These are phyloP conservation scores for Russula emetica DNA, from an alignment of 768 basidiomycete genomes.

Conservation along the genomic window DNA sequence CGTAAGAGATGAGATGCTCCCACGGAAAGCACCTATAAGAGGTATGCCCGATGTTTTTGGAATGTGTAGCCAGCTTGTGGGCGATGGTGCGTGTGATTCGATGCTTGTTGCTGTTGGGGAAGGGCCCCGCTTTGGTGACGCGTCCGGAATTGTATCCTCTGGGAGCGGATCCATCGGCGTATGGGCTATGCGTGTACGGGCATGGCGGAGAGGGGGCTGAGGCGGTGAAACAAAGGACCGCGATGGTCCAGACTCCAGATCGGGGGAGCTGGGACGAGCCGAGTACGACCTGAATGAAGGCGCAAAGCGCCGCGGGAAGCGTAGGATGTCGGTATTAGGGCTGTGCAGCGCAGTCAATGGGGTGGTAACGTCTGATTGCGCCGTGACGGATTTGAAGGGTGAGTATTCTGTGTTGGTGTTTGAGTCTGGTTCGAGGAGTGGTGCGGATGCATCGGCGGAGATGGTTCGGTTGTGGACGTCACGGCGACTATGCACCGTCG, in stretches of 20 bases:
- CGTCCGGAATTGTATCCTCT: slow-evolving; percentile 10
- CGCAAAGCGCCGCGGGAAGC: slow-evolving; percentile 13
- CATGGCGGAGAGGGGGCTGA: slow-evolving; percentile 21
- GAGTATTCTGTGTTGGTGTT: background rate
- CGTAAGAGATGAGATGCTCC: slow-evolving; percentile 19
- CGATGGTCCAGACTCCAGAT: slow-evolving; percentile 11
- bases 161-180: slow-evolving; percentile 26
- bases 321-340: background rate
- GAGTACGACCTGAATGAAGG: slow-evolving; percentile 14
- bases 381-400: background rate
- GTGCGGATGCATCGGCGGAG: slow-evolving; percentile 26
- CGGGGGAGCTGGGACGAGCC: slow-evolving; percentile 2
- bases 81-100: background rate
- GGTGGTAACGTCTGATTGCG: background rate
- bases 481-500: slow-evolving; percentile 9
- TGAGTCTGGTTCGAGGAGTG: slow-evolving; percentile 22
- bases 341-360: background rate
- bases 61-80: slow-evolving; percentile 26
- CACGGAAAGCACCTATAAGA: slow-evolving; percentile 27
- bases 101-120: slow-evolving; percentile 13
- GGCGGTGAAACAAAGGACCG: slow-evolving; percentile 8
- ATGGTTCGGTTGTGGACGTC: slow-evolving; percentile 17
- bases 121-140: background rate
- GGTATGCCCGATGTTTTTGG: slow-evolving; percentile 23
- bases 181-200: slow-evolving; percentile 21